A percentile compares a stretch with the other conserved stretches of the same genome.
Conservation (phyloP, 148 eudicot species). For the Fagopyrum tataricum region DNA sequence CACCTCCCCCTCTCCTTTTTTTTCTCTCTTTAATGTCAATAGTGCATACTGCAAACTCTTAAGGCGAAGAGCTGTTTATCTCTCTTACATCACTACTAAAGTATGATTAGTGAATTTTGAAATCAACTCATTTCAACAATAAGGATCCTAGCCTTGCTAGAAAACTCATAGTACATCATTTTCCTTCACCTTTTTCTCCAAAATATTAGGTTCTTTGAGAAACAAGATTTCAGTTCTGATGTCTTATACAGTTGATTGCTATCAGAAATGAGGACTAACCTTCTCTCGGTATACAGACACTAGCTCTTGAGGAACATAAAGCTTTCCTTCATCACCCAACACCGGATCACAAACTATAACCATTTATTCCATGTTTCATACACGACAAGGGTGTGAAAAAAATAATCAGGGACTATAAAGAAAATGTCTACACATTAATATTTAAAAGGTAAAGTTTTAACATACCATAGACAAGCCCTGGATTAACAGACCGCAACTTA, state of each 20-base stretch:
- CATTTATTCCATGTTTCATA: not conserved
- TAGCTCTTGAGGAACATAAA: conserved; percentile 84
- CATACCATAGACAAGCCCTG: conserved; percentile 84
- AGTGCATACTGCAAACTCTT: not conserved
- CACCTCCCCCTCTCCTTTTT: not conserved
- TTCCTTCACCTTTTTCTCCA: not conserved
- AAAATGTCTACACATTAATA: not conserved
- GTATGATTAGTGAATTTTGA: not conserved
- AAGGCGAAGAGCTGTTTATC: not conserved
- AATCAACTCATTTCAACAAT: not conserved
- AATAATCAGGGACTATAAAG: not conserved
- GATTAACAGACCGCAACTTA: conserved; percentile 83
- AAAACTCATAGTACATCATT: not conserved
- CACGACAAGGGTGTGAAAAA: not conserved
- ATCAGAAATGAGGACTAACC: conserved; percentile 33
- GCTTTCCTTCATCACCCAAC: conserved; percentile 98
- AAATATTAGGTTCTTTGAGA: not conserved
- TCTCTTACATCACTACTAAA: not conserved
- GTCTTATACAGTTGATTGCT: not conserved
- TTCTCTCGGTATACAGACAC: conserved; percentile 79
- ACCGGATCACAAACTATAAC: conserved; percentile 96
- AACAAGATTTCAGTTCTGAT: not conserved
- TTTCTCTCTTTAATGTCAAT: not conserved
- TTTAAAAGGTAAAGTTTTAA: not conserved
- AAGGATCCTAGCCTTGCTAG: not conserved